phyloP scores from a whole-genome alignment of 352 stramenopile genomes.

The Globisporangium cederbergense region DNA sequence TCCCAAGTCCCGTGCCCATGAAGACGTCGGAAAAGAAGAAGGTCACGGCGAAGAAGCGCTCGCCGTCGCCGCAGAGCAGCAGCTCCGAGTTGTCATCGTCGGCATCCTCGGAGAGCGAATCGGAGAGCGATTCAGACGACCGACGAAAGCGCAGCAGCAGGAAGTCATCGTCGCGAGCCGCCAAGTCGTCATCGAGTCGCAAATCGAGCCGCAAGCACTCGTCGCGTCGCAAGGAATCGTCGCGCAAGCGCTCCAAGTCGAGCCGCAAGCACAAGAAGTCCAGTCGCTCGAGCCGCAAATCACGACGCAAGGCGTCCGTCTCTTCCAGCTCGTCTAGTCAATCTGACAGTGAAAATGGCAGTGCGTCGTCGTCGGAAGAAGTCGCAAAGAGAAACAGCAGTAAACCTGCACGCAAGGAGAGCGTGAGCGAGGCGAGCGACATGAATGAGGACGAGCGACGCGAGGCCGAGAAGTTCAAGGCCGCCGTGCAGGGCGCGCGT shows the following conservation, averaged over 20 bases:
- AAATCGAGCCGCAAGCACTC: constrained; percentile 24
- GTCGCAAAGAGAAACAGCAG: constrained; percentile 22
- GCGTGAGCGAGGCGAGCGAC: constrained; percentile 20
- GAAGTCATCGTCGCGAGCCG: constrained; percentile 3
- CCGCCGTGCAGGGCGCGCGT: constrained; percentile 68
- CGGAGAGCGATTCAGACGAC: constrained; percentile 27
- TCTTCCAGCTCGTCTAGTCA: constrained; percentile 10
- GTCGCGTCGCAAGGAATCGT: constrained; percentile 21
- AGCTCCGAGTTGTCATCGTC: constrained; percentile 24
- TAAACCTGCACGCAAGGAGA: constrained; percentile 17
- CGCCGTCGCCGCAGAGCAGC: constrained; percentile 33
- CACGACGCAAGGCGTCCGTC: constrained; percentile 10
- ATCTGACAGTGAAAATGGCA: constrained; percentile 10
- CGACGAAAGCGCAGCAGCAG: constrained; percentile 26
- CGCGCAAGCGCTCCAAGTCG: constrained; percentile 23
- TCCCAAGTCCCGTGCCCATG: constrained; percentile 61
- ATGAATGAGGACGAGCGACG: constrained; percentile 55
- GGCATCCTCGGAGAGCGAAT: constrained; percentile 20
- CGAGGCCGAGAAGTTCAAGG: constrained; percentile 89
- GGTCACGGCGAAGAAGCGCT: constrained; percentile 25
- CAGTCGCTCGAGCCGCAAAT: constrained; percentile 16
- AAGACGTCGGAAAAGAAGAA: constrained; percentile 51
- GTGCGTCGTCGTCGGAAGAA: constrained; percentile 20
- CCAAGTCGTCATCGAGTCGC: constrained; percentile 26
- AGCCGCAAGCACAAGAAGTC: constrained; percentile 19